Base-by-base conservation (phyloP, 306 rosid species). In the Vachellia collinsii region DNA sequence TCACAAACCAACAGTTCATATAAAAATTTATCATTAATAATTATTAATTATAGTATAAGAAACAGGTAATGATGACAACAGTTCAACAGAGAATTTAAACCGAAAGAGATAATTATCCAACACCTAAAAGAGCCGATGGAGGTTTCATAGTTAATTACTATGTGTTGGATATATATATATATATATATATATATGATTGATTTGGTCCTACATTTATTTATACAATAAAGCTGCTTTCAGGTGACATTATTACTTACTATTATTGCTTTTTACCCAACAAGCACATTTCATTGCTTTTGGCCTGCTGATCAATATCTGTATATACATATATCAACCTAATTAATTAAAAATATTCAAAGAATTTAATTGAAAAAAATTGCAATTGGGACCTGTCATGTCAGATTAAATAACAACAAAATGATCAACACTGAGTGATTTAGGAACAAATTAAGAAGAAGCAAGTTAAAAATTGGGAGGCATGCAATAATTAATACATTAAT, bases 221-320 rank as follows among this genome's bases (percentile, higher is more conserved):
- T 47, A 29, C 13, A 13, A 29, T 62, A 29, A 62, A 25, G 68
- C 79, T 75, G 69, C 81, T 77, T 86, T 80, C 53, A 69, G 43
- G 75, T 70, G 80, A 59, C 85, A 59, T 59, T 59, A 59, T 59
- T 59, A 23, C 47, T 20, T 59, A 59, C 46, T 20, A 43, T 42
- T 68, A 38, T 51, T 79, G 76, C 81, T 81, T 78, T 83, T 86
- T 29, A 83, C 74, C 85, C 83, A 81, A 80, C 86, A 83, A 74
- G 79, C 77, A 77, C 77, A 8, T 17, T 76, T 76, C 53, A 66
- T 77, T 68, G 23, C 67, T 77, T 83, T 83, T 77, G 71, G 82
- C 59, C 47, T 47, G 61, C 70, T 19, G 34, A 29, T 29, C 29
- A 0, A 9, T 22, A 9, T 58, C 29, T 38, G 0, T 39, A 25